Percentiles rank a stretch among this genome's conserved stretches.
Evolutionary conservation across 352 stramenopile genomes (phyloP).

Genomic region (Saprolegnia parasitica): DNA sequence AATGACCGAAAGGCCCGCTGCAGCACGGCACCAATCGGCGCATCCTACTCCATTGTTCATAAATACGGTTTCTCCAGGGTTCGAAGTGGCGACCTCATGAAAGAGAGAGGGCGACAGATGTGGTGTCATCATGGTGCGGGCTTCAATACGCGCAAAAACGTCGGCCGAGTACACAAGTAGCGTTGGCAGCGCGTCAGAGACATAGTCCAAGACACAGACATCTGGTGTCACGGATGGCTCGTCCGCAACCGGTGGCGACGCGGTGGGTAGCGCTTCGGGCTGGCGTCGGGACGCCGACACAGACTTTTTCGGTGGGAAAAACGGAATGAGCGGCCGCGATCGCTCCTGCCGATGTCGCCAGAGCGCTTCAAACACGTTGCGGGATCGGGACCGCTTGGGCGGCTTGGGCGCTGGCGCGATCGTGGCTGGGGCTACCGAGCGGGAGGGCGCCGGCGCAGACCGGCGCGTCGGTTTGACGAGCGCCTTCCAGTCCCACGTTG

Average conservation of each 20-base stretch:
- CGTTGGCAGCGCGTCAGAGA: not conserved
- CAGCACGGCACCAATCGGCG: not conserved
- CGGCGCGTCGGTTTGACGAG: constrained; percentile 8
- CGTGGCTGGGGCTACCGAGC: not conserved
- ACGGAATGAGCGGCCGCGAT: not conserved
- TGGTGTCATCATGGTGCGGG: no score
- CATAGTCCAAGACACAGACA: not conserved
- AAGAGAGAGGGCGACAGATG: no score
- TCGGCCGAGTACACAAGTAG: not conserved
- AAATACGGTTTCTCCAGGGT: not conserved
- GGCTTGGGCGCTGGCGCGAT: not conserved
- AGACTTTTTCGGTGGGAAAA: not conserved
- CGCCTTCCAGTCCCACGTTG: constrained; percentile 25
- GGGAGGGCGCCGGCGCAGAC: not conserved
- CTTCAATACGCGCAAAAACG: not conserved
- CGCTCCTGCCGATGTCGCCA: constrained; percentile 4
- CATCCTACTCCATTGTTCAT: constrained; percentile 16
- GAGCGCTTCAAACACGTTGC: constrained; percentile 8
- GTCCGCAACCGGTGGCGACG: not conserved
- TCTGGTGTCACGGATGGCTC: not conserved
- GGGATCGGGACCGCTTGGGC: not conserved
- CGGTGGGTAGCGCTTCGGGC: not conserved
- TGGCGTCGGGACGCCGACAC: not conserved
- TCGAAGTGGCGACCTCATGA: no score
- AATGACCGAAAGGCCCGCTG: not conserved